Evolutionary conservation across 75 land plant genomes (phyloP), one percentile per base, ranked within the genome.

Genomic region (Ceratopteris richardii): DNA sequence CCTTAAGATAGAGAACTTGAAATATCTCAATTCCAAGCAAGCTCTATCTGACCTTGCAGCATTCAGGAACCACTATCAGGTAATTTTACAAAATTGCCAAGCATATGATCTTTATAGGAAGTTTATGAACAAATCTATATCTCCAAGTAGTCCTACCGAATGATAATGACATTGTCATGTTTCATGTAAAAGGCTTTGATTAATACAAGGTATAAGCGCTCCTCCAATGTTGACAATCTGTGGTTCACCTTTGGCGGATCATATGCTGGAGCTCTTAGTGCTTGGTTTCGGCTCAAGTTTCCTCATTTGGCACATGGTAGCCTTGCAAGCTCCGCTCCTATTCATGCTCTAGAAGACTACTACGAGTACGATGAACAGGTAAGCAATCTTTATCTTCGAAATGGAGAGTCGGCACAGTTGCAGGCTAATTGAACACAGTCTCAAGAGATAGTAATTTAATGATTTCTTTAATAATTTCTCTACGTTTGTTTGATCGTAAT

Each of bases 11-110:
- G 46, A 58, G 46, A 58, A 58, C 61, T 58, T 58, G 44, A 31
- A 18, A n/a, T 58, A 58, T 40, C 61, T 33, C 4, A 31, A 21
- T 36, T 58, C 44, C 2, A 58, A 58, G 46, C 61, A 58, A 30
- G 61, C 61, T 58, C 40, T 58, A 1, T 58, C 37, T 5, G 61
- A 58, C 31, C 44, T 58, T 14, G 61, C 61, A 58, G 12, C 57
- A 9, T 58, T 58, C n/a, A 25, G 44, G 7, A 36, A 21, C 5
- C 18, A 31, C 10, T 36, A 21, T 21, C 51, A 20, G 25, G 51
- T 20, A 21, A 17, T 42, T 13, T 42, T 13, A 13, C 17, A 42
- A 42, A 13, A 17, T 42, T 42, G 17, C 17, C 44, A 13, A 13
- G 17, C 16, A 13, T 17, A 13, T 17, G 17, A 42, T 13, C 17